These are phyloP conservation scores for Caryopteris hybrid DNA, from an alignment of 305 asterid genomes.

Conservation along the genomic window DNA sequence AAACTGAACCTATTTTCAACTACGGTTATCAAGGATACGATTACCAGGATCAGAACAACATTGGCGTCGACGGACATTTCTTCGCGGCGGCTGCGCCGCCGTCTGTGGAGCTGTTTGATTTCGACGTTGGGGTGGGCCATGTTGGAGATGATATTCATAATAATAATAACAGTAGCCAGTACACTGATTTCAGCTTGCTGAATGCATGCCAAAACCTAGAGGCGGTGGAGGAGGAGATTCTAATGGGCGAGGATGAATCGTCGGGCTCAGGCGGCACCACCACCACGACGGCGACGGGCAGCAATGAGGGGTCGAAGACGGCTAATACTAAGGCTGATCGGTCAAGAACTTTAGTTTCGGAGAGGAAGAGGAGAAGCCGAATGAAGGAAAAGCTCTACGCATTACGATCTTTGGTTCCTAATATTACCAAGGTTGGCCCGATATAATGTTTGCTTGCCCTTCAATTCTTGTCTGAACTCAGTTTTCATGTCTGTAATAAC, in stretches of 20 bases:
- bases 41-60: not conserved
- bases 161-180: too few species aligned
- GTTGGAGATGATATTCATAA: too few species aligned
- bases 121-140: constrained; percentile 6
- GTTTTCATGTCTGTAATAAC: too few species aligned
- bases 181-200: not conserved
- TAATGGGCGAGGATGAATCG: constrained; percentile 33
- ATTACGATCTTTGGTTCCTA: constrained; percentile 79
- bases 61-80: not conserved
- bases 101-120: constrained; percentile 23
- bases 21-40: constrained; percentile 4
- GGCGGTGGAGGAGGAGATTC: constrained; percentile 21
- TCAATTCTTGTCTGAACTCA: too few species aligned
- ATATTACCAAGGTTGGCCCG: constrained; percentile 63
- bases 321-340: constrained; percentile 40
- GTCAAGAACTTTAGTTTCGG: constrained; percentile 65
- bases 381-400: constrained; percentile 91
- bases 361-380: constrained; percentile 66
- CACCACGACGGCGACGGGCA: constrained; percentile 1
- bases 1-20: not conserved
- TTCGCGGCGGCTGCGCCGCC: constrained; percentile 5
- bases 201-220: not conserved
- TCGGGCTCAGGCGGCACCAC: constrained; percentile 31
- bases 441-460: too few species aligned
- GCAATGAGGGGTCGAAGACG: constrained; percentile 1